Base-by-base conservation (phyloP, 1,284 basidiomycete genomes). In the Schizophyllum amplum region DNA sequence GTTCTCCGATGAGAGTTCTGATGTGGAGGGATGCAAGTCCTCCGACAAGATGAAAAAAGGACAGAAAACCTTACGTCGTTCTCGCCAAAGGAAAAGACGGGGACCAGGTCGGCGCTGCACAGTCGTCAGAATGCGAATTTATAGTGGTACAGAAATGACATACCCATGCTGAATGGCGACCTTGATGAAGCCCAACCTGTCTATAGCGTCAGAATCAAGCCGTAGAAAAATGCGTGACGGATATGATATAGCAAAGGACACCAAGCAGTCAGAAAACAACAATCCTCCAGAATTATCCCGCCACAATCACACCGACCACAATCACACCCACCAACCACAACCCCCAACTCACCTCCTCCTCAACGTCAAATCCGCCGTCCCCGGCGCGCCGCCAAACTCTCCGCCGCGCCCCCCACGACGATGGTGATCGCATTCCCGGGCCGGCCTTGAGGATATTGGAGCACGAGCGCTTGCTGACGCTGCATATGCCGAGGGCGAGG, bases 31-130 rank as follows among this genome's bases (percentile, higher is more conserved):
- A 13, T 42, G 33, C 33, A 17, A 3, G 33, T 4, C 7, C 2
- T 13, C 33, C 53, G 4, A 52, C 55, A 13, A 49, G 2, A 42
- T n/a, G 47, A 24, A 24, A 27, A 26, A 47, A 58, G 17, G 24
- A 25, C 25, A 17, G 51, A 17, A 56, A 4, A 4, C 77, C 87
- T 65, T 60, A 94, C 93, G 69, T 99, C 96, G 69, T 99, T 99
- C 75, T 99, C 96, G 20, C 96, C 96, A 66, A 99, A 99, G 1
- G 92, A 94, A 67, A 97, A 97, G 1, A 96, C 93, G 0, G 94
- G 95, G 0, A 98, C 94, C 6, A 98, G 78, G 66, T 94, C 90
- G 49, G 94, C 94, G 51, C 90, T 92, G 62, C 25, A 49, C 33
- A 13, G 27, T 5, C 13, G 13, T 33, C 6, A 33, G 27, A 5